These are phyloP conservation scores for Elsinoe perseae DNA, from an alignment of 2,329 filamentous ascomycete species.

Conservation along the genomic window DNA sequence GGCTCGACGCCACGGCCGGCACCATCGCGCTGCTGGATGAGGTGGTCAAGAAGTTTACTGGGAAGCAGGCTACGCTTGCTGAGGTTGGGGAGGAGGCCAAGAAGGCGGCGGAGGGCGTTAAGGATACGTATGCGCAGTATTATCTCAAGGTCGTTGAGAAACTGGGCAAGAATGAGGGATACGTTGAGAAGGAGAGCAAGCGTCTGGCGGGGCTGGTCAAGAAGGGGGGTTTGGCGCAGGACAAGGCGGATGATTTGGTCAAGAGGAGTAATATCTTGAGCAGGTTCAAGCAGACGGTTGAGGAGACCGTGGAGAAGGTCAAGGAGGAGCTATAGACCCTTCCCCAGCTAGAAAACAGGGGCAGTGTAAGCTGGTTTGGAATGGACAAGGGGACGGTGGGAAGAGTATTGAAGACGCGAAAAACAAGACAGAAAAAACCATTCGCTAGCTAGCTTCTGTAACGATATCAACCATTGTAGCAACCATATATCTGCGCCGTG, in stretches of 20 bases:
- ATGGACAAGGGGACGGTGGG: neutral
- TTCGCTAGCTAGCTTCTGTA: constrained; percentile 5
- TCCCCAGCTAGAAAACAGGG: neutral
- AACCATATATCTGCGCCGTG: neutral
- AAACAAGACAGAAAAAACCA: neutral
- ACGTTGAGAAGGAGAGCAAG: constrained; percentile 75
- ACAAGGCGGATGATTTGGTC: constrained; percentile 83
- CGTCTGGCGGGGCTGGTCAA: constrained; percentile 70
- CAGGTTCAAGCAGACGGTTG: constrained; percentile 57
- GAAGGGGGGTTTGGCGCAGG: constrained; percentile 76
- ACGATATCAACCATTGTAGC: neutral
- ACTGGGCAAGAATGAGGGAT: constrained; percentile 64
- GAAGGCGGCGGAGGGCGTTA: constrained; percentile 59
- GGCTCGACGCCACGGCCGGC: constrained; percentile 69
- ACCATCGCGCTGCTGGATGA: constrained; percentile 72
- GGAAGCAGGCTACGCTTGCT: constrained; percentile 51
- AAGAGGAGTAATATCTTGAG: constrained; percentile 81
- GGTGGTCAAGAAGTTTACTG: constrained; percentile 63
- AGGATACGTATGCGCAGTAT: constrained; percentile 84
- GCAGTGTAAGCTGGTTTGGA: neutral
- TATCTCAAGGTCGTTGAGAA: constrained; percentile 89
- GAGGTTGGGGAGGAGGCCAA: constrained; percentile 63
- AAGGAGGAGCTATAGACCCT: constrained; percentile 30
- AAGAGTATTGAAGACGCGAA: neutral
- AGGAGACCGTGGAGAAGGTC: constrained; percentile 26